Evolutionary conservation across 371 early-diverging fungal species (phyloP).

Genomic region (Choanephora cucurbitarum): DNA sequence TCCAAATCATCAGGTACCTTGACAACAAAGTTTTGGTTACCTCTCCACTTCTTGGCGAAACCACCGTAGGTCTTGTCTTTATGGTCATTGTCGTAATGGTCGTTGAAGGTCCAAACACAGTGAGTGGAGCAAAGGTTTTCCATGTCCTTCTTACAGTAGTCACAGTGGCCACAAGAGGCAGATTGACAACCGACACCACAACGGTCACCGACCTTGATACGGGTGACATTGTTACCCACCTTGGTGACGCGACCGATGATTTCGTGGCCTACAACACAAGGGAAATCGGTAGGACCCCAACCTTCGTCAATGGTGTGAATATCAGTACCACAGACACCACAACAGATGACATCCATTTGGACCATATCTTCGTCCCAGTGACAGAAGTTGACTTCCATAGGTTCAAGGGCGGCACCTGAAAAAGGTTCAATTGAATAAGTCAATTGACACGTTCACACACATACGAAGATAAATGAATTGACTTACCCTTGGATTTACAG

Average conservation of each 20-base stretch:
- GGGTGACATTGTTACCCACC: slow-evolving; percentile 48
- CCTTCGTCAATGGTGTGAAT: slow-evolving; percentile 67
- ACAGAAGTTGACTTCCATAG: slow-evolving; percentile 35
- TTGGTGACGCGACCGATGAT: slow-evolving; percentile 59
- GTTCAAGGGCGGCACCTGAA: slow-evolving; percentile 27
- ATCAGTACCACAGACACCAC: slow-evolving; percentile 63
- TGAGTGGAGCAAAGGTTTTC: slow-evolving; percentile 40
- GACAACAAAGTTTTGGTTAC: slow-evolving; percentile 52
- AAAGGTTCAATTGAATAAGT: slow-evolving; percentile 2
- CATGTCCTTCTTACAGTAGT: slow-evolving; percentile 35
- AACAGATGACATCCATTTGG: slow-evolving; percentile 61
- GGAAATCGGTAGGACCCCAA: slow-evolving; percentile 67
- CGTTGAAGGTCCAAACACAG: slow-evolving; percentile 64
- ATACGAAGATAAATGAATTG: neutral
- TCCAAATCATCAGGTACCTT: slow-evolving; percentile 57
- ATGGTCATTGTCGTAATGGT: slow-evolving; percentile 58
- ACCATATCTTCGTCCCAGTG: slow-evolving; percentile 54
- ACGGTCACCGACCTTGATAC: slow-evolving; percentile 61
- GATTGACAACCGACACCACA: slow-evolving; percentile 74
- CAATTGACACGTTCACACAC: slow-evolving; percentile 5
- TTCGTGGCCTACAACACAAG: slow-evolving; percentile 68
- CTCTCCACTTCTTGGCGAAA: slow-evolving; percentile 64
- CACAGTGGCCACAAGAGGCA: slow-evolving; percentile 41
- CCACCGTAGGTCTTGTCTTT: slow-evolving; percentile 64
- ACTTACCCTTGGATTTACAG: slow-evolving; percentile 26